Evolutionary conservation across 2,329 filamentous ascomycete genomes (phyloP).

Genomic region (Fusarium sp.): DNA sequence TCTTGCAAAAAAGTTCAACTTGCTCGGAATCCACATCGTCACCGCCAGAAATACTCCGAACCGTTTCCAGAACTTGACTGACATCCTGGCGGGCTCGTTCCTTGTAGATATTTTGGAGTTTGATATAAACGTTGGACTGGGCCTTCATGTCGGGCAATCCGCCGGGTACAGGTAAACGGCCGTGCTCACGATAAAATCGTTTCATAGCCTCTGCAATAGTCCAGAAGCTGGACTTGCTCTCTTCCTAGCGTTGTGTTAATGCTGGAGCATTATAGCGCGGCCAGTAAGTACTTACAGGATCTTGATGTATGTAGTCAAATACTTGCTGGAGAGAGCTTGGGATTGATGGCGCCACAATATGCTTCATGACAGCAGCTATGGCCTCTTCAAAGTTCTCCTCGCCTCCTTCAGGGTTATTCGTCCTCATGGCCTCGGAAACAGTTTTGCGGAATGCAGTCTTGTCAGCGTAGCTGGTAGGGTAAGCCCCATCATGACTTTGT

Average conservation of each 20-base stretch:
- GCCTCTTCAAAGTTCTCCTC: constrained; percentile 99
- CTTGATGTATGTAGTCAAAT: constrained; percentile 73
- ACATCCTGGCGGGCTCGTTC: constrained; percentile 83
- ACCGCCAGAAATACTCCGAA: constrained; percentile 66
- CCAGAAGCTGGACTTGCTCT: constrained; percentile 81
- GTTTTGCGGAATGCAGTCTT: constrained; percentile 85
- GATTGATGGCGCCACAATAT: constrained; percentile 77
- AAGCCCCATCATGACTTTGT: constrained; percentile 72
- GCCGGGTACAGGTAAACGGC: constrained; percentile 84
- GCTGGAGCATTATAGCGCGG: too few relatives aligned
- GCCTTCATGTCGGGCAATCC: constrained; percentile 98
- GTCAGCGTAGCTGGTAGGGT: constrained; percentile 83
- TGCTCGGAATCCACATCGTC: constrained; percentile 75
- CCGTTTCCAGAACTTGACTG: constrained; percentile 77
- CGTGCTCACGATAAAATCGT: constrained; percentile 79
- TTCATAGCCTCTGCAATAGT: constrained; percentile 84
- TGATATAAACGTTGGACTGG: constrained; percentile 88
- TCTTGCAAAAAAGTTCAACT: constrained; percentile 94
- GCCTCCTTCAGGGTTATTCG: constrained; percentile 81
- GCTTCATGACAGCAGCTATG: constrained; percentile 86
- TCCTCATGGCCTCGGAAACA: constrained; percentile 76
- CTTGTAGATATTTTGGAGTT: constrained; percentile 94
- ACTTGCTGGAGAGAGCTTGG: constrained; percentile 80
- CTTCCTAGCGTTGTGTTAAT: constrained; percentile 50
- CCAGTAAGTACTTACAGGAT: constrained; percentile 60